These are phyloP conservation scores for Neopestalotiopsis clavispora DNA, from an alignment of 2,329 filamentous ascomycete species.

Conservation along the genomic window DNA sequence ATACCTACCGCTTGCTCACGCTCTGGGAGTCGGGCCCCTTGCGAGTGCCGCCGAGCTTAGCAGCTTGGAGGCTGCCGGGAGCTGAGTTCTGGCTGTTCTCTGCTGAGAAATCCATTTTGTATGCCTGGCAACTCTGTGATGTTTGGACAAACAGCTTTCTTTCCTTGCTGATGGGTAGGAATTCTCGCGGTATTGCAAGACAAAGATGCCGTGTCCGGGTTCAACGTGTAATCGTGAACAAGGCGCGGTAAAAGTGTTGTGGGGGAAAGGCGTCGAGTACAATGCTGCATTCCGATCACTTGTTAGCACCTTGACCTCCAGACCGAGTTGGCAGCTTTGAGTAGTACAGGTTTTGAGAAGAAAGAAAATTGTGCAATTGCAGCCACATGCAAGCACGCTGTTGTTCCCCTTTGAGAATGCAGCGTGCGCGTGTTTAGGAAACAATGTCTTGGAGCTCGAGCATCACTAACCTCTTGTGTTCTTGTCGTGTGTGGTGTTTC, in stretches of 20 bases:
- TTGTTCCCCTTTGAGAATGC: neutral
- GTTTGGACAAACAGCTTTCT: neutral
- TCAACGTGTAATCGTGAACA: neutral
- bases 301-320: neutral
- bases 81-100: slow-evolving; percentile 72
- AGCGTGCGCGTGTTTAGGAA: neutral
- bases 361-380: neutral
- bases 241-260: neutral
- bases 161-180: neutral
- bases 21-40: slow-evolving; percentile 71
- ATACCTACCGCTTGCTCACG: slow-evolving; percentile 44
- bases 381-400: neutral
- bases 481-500: neutral
- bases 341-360: neutral
- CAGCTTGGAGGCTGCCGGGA: slow-evolving; percentile 64
- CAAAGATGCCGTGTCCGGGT: slow-evolving; percentile 10
- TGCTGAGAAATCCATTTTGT: slow-evolving; percentile 56
- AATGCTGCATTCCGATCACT: slow-evolving; percentile 12
- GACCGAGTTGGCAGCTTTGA: neutral
- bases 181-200: neutral
- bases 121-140: neutral
- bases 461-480: neutral
- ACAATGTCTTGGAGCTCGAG: neutral
- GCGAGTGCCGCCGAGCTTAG: slow-evolving; percentile 63
- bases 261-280: slow-evolving; percentile 6